phyloP scores from a whole-genome alignment of 1,139 yeast species.

The Candida smagusa region DNA sequence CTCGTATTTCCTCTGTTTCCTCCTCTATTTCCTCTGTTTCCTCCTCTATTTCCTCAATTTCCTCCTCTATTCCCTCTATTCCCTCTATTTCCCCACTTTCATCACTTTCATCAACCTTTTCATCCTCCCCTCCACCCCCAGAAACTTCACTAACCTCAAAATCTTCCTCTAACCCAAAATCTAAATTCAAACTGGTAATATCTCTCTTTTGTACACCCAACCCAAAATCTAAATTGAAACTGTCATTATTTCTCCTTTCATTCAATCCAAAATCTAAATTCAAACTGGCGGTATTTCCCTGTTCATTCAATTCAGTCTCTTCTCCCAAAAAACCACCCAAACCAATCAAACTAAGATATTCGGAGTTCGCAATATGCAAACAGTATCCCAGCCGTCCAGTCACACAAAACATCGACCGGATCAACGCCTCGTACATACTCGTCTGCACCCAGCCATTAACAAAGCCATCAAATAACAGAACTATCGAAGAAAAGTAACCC shows the following conservation, averaged over 20 bases:
- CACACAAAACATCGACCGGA: constrained; percentile 43
- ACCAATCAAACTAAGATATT: background rate
- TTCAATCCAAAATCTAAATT: background rate
- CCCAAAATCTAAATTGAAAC: background rate
- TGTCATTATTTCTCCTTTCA: background rate
- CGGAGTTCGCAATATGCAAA: constrained; percentile 22
- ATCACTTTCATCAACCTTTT: constrained; percentile 1
- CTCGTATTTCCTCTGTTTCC: constrained; percentile 1
- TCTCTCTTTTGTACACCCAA: background rate
- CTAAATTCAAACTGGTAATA: background rate
- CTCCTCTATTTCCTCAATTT: background rate
- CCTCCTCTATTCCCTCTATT: background rate
- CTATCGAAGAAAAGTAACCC: constrained; percentile 7
- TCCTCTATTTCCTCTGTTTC: constrained; percentile 2
- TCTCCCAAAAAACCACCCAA: too few species aligned
- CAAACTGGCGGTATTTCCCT: too few species aligned
- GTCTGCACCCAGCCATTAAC: constrained; percentile 38
- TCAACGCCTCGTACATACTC: constrained; percentile 27
- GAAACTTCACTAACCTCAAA: too few species aligned
- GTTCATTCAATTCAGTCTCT: background rate
- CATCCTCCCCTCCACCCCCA: background rate
- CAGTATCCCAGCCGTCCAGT: constrained; percentile 36
- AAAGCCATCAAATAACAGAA: constrained; percentile 37
- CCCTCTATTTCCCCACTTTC: constrained; percentile 1
- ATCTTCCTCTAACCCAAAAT: constrained; percentile 1